Evolutionary conservation across 2,329 filamentous ascomycete genomes (phyloP), one percentile per base, ranked within the genome.

Genomic region (Penicillium sp.): DNA sequence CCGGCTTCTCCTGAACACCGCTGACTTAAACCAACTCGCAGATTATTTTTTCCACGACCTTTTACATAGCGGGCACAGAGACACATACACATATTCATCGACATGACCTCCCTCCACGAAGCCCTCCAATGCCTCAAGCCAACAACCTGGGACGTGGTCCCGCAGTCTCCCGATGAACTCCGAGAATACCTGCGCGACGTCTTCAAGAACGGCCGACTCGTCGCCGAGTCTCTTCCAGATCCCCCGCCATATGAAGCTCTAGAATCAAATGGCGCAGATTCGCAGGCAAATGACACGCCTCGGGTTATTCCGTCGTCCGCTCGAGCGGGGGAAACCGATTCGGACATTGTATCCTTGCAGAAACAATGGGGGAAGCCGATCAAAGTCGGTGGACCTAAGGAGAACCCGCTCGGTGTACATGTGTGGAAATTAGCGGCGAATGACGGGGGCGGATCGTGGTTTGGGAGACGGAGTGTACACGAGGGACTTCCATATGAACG

Each of bases 381-480:
- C 64, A 64, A 61, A 29, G 43, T 61, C 32, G 65, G 86, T 38
- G 78, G 74, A 28, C 64, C 76, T 2, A 80, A 74, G 50, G 82
- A 89, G 13, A 92, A 93, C 55, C 84, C 86, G 0, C 70, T 86
- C 6, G 79, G 75, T 0, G 80, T 95, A 45, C 74, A 72, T 38
- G 79, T 95, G 15, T 95, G 84, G 68, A 94, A 93, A 61, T 73
- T 92, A 42, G 68, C 74, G 0, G 78, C 82, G 2, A 82, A 85
- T 52, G 90, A 96, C 62, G 80, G 86, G 25, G 82, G 82, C 48
- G 90, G 89, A 2, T 74, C 84, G 6, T 96, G 90, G 90, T 96
- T 95, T 64, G 86, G 86, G 15, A 72, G 90, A 38, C 73, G 84
- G 32, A 94, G 87, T 58, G 72, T 94, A 13, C 88, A 95, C 55